Evolutionary conservation across 768 basidiomycete genomes (phyloP).

Genomic region (Cantharellus anzutake): DNA sequence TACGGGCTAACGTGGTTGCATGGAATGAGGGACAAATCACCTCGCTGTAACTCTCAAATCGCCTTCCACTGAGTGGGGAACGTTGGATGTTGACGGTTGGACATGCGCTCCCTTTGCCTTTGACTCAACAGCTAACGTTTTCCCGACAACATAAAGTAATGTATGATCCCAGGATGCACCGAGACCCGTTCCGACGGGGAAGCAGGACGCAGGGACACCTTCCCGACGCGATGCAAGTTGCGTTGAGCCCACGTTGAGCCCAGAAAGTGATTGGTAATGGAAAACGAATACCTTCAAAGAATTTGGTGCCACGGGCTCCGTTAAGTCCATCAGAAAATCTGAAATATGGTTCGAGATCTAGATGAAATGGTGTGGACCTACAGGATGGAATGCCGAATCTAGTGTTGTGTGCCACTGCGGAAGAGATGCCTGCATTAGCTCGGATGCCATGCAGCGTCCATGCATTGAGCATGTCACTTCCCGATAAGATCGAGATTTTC

Average conservation of each 20-base stretch:
- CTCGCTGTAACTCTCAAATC: constrained; percentile 26
- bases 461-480: constrained; percentile 26
- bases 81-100: constrained; percentile 65
- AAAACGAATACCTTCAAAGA: constrained; percentile 11
- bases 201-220: not conserved
- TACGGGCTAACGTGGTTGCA: constrained; percentile 1
- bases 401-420: constrained; percentile 53
- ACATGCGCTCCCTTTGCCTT: constrained; percentile 45
- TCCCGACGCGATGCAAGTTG: not conserved
- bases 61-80: constrained; percentile 16
- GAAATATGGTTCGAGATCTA: not conserved
- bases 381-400: constrained; percentile 51
- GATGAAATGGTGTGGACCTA: not conserved
- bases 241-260: constrained; percentile 26
- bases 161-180: constrained; percentile 56
- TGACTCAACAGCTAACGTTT: constrained; percentile 22
- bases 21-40: not conserved
- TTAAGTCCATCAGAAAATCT: constrained; percentile 73
- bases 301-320: constrained; percentile 18
- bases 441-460: not conserved
- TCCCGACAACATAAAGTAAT: constrained; percentile 33
- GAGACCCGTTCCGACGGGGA: constrained; percentile 35
- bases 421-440: not conserved
- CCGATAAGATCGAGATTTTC: constrained; percentile 50
- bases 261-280: constrained; percentile 38